Evolutionary conservation across 2,329 filamentous ascomycete genomes (phyloP).

Genomic region (Dactylellina parvicollis): DNA sequence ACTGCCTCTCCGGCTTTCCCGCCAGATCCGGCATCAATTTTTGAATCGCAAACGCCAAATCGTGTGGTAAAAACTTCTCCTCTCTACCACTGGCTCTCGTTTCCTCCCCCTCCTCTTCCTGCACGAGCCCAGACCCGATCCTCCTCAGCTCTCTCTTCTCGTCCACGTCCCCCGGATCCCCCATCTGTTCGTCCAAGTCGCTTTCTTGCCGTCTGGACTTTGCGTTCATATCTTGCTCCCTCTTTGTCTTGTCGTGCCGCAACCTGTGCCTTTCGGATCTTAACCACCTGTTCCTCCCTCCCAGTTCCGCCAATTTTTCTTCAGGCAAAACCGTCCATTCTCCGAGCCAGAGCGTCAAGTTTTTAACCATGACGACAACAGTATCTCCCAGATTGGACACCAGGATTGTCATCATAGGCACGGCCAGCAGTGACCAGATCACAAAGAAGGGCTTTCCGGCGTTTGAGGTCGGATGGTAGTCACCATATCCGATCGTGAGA

Average conservation of each 20-base stretch:
- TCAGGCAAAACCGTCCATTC: conserved; percentile 72
- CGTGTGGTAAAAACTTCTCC: conserved; percentile 36
- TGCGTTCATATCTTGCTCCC: conserved; percentile 61
- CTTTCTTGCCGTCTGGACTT: conserved; percentile 62
- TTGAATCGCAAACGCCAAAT: conserved; percentile 44
- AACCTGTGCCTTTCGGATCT: conserved; percentile 66
- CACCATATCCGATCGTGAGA: conserved; percentile 87
- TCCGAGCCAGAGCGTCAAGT: conserved; percentile 69
- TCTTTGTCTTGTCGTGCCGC: conserved; percentile 55
- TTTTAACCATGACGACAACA: conserved; percentile 74
- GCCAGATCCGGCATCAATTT: conserved; percentile 39
- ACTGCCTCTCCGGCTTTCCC: conserved; percentile 69
- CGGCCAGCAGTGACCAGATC: conserved; percentile 86
- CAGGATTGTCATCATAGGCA: conserved; percentile 88
- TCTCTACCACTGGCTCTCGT: conserved; percentile 7
- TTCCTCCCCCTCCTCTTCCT: conserved; percentile 60
- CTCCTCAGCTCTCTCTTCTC: conserved; percentile 26
- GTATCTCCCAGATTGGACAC: conserved; percentile 87
- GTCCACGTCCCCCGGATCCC: conserved; percentile 41
- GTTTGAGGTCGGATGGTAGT: conserved; percentile 79
- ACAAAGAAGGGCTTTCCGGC: conserved; percentile 86
- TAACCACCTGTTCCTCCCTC: conserved; percentile 33
- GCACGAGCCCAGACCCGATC: conserved; percentile 26
- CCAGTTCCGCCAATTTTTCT: conserved; percentile 26
- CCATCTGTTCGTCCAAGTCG: conserved; percentile 59